Percentiles rank a stretch among this genome's conserved stretches.
Conservation (phyloP, 169 alveolate genomes). For the Plasmodium coatneyi region DNA sequence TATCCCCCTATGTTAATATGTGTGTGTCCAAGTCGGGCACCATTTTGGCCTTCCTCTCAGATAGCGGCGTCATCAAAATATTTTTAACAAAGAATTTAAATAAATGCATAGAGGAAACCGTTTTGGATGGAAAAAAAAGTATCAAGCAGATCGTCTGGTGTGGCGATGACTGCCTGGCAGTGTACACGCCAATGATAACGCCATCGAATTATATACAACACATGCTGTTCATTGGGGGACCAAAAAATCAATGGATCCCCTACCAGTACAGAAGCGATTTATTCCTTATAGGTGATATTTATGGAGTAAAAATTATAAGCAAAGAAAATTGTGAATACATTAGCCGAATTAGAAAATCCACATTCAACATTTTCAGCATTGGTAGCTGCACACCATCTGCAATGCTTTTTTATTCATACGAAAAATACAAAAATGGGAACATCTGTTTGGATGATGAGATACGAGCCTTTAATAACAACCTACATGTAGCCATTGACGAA, state of each 20-base stretch:
- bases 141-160: conserved; percentile 83
- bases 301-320: conserved; percentile 81
- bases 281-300: conserved; percentile 77
- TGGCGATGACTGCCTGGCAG: conserved; percentile 85
- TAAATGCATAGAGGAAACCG: conserved; percentile 64
- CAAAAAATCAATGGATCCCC: conserved; percentile 83
- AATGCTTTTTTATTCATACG: conserved; percentile 84
- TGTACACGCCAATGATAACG: conserved; percentile 75
- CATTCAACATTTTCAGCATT: conserved; percentile 80
- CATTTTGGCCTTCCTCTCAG: conserved; percentile 51
- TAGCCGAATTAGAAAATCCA: conserved; percentile 76
- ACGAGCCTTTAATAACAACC: conserved; percentile 82
- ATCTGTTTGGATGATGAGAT: conserved; percentile 85
- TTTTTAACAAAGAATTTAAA: conserved; percentile 70
- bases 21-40: conserved; percentile 61
- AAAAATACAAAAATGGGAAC: conserved; percentile 82
- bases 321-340: conserved; percentile 78
- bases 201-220: conserved; percentile 77
- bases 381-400: conserved; percentile 88
- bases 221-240: conserved; percentile 82
- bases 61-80: conserved; percentile 69
- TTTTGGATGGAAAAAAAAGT: conserved; percentile 65
- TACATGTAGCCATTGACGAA: conserved; percentile 81
- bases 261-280: conserved; percentile 77
- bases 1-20: conserved; percentile 44